Base-by-base conservation (phyloP, 1,284 basidiomycete species). In the Trichosporon ovoides region DNA sequence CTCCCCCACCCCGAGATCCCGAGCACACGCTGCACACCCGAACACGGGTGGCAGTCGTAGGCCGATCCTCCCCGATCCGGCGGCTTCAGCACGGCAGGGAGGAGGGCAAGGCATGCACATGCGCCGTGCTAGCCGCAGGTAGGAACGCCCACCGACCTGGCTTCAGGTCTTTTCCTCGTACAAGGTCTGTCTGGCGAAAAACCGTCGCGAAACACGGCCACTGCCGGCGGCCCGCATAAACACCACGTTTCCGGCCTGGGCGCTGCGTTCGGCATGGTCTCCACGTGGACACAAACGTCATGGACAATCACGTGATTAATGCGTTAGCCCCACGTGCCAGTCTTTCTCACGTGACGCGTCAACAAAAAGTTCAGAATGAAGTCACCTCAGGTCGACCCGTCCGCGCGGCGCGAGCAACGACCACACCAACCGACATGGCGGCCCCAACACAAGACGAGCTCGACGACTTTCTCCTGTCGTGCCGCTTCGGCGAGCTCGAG, bases 401-500 rank as follows among this genome's bases (percentile, higher is more conserved):
- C 28, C 5, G 28, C 28, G 28, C 4, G 28, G 28, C 28, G 28
- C 28, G 14, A 48, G 24, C 22, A 48, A 38, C 24, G 33, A 19
- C 22, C 16, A 52, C 51, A 53, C 12, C n/a, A 58, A 57, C 48
- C 56, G 59, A 55, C 33, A 59, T 52, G 24, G 59, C 53, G 10
- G 58, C 60, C 51, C 77, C 76, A 3, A 67, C 73, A 3, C 55
- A 77, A 18, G 87, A 89, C 52, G 86, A 91, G 52, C 75, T 81
- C 46, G 84, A 89, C 38, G 89, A 93, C 3, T 73, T 91, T 46
- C 78, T 94, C n/a, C 83, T 92, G 12, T 83, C 87, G 20, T 87
- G 86, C 69, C 83, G 91, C 71, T 94, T 89, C 72, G 91, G 91
- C 43, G 91, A 94, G 65, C 74, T 89, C 57, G 84, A 87, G 38